Base-by-base conservation (phyloP, 2,329 filamentous ascomycete genomes). In the Sclerotinia spermophila region DNA sequence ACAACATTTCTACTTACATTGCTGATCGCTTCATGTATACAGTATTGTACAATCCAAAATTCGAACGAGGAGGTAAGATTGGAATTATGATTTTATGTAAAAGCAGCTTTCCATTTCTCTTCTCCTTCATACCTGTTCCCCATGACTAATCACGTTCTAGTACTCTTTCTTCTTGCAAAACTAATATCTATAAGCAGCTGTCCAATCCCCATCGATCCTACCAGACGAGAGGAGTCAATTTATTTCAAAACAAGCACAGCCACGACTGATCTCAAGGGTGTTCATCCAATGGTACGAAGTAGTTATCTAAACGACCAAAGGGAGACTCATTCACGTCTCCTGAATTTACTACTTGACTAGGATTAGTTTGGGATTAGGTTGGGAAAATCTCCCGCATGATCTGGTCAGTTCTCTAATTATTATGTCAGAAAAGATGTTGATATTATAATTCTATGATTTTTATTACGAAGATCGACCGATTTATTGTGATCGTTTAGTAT, bases 301-400 rank as follows among this genome's bases (percentile, higher is more conserved):
- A 15, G 35, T 21, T 17, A 45, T 7, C 11, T 30, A 45, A 45
- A 59, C 10, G 35, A 53, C 15, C 10, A 66, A 48, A 66, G 24
- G 38, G 51, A 67, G 38, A 7, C 15, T 35, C 30, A 19, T 33
- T n/a, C 38, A 48, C 58, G n/a, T 42, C 48, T 69, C 56, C 44
- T 59, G 58, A 53, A 55, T 42, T 55, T 60, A 42, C 42, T 69
- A 51, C 44, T 69, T 55, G 33, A 53, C 56, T 62, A 69, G 62
- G 62, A 53, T 65, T 65, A 65, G 67, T 21, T 61, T 30, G 44
- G 27, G 35, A 3, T 48, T 69, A 62, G 44, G 40, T 62, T 48
- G 45, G 67, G 42, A 38, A 61, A 69, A 69, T 69, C 48, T 64
- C 58, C 35, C 67, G 59, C 67, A 64, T 69, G 56, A 69, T 69